Evolutionary conservation across 2,329 filamentous ascomycete genomes (phyloP), one percentile per base, ranked within the genome.

Genomic region (Aspergillus caelatus): DNA sequence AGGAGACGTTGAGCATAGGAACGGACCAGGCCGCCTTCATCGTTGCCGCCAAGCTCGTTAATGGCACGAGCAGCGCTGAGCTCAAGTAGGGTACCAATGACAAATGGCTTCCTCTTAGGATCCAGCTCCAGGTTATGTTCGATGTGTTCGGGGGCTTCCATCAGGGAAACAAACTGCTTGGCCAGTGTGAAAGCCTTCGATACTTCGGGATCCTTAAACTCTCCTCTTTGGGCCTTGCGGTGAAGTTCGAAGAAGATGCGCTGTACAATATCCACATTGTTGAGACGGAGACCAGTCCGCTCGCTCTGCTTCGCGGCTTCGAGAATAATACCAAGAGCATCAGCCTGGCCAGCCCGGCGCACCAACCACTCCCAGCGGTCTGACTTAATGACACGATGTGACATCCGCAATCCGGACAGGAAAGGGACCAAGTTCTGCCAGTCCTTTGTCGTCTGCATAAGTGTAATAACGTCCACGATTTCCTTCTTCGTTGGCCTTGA

Each of bases 71-170:
- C 77, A 30, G 82, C 80, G 65, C 77, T 77, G 19, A 85, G 71
- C 58, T 83, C 78, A 9, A 85, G 71, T 21, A 83, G 63, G 3
- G 78, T 71, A 26, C 76, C 81, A 52, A 81, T 74, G 21, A 83
- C 75, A 30, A 78, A 76, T 1, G 81, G 80, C 60, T 74, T 72
- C 53, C 68, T 70, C 65, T 80, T 78, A 12, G 79, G 74, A 58
- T 83, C 78, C 8, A 68, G 54, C 28, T 67, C 55, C 5, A 67
- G 23, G 19, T 70, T 60, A n/a, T 58, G 52, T 21, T 69, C 64
- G 10, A 65, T 65, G 61, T 80, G 76, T 56, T 76, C 70, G n/a
- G 72, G 70, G 4, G 69, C 61, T 50, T 81, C 75, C 68, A 81
- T 74, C 63, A 81, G 63, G 39, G 68, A 65, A 5, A 74, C 73